Conservation (phyloP, 306 rosid species). For the Pterocarpus macrocarpus region DNA sequence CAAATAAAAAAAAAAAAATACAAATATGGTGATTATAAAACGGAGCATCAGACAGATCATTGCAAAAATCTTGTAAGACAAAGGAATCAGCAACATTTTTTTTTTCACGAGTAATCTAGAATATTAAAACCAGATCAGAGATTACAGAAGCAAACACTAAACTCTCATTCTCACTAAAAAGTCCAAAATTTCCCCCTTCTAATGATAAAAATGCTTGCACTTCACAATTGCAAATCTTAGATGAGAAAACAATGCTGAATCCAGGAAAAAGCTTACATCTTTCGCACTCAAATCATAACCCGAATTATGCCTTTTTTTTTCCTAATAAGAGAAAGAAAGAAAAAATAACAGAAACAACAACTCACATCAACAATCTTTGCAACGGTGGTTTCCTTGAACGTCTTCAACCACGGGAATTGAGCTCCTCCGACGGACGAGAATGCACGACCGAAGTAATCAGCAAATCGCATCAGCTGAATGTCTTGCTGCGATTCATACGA, state of each 20-base stretch:
- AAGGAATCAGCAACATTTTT: not conserved
- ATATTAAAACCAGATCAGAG: constrained; percentile 13
- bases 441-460: constrained; percentile 80
- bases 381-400: constrained; percentile 70
- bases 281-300: constrained; percentile 10
- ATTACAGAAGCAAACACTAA: not conserved
- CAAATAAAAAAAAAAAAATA: not conserved
- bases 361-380: constrained; percentile 74
- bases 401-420: constrained; percentile 87
- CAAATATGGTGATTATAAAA: not conserved
- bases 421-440: constrained; percentile 67
- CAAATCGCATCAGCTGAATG: constrained; percentile 73
- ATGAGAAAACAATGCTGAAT: constrained; percentile 8
- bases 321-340: no score
- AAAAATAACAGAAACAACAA: constrained; percentile 21
- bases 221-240: not conserved
- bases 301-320: not conserved
- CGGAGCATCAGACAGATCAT: not conserved
- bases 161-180: not conserved
- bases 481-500: constrained; percentile 71
- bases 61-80: not conserved
- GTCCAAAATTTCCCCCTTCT: not conserved
- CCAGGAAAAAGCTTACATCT: not conserved
- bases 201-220: not conserved
- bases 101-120: not conserved